These are phyloP conservation scores for Plasmodium fragile DNA, from an alignment of 169 alveolate genomes.

Conservation along the genomic window DNA sequence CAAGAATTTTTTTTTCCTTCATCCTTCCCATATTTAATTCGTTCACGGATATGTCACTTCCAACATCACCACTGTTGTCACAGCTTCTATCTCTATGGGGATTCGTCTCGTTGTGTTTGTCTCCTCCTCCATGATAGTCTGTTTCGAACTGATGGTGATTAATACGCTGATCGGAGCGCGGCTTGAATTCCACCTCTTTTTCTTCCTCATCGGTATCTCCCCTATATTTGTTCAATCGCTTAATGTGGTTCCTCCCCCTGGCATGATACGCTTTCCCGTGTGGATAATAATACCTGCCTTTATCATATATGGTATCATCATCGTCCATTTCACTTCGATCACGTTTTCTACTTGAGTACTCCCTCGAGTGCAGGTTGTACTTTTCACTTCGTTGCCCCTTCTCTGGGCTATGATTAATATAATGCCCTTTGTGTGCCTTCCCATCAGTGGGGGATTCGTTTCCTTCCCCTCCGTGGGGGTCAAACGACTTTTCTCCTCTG, in stretches of 20 bases:
- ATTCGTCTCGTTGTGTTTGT: neutral
- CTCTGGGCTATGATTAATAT: neutral
- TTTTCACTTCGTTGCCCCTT: neutral
- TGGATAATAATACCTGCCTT: neutral
- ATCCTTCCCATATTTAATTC: neutral
- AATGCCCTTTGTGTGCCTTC: neutral
- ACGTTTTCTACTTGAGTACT: neutral
- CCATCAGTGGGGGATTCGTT: neutral
- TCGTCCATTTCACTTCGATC: neutral
- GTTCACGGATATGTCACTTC: constrained; percentile 19
- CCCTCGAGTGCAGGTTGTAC: neutral
- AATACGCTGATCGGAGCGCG: neutral
- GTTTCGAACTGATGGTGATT: neutral
- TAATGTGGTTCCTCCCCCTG: neutral
- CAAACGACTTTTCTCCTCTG: neutral
- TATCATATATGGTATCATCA: neutral
- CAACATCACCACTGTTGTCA: neutral
- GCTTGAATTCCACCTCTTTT: neutral
- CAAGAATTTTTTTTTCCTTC: neutral
- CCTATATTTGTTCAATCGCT: neutral
- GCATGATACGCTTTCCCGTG: neutral
- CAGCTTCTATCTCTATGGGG: neutral
- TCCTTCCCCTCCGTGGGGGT: neutral
- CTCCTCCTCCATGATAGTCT: neutral
- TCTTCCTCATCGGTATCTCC: neutral